Percentiles rank a stretch among this genome's conserved stretches.
Evolutionary conservation across 2,329 filamentous ascomycete genomes (phyloP).

Genomic region (Microcera coccophila): DNA sequence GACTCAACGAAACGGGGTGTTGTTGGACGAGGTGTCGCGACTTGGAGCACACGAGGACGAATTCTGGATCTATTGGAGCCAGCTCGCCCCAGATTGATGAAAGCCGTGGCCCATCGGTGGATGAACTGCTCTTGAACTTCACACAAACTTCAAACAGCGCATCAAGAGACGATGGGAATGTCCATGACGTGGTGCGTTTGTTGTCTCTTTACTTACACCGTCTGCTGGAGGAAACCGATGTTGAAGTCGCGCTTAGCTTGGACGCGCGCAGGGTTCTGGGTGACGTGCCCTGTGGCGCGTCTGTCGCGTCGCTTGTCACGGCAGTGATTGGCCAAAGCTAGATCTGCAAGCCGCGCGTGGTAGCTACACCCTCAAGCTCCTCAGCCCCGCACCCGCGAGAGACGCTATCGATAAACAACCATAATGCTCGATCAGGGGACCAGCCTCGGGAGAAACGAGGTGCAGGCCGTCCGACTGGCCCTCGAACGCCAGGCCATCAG

Average conservation of each 20-base stretch:
- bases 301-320: constrained; percentile 22
- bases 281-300: constrained; percentile 23
- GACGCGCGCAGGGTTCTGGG: background rate
- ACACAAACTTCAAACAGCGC: background rate
- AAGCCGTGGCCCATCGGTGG: background rate
- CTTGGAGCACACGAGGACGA: background rate
- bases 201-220: background rate
- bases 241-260: background rate
- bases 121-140: background rate
- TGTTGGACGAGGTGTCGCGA: constrained; percentile 6
- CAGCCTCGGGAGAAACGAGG: constrained; percentile 13
- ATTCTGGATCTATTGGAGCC: background rate
- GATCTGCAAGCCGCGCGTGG: constrained; percentile 17
- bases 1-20: constrained; percentile 7
- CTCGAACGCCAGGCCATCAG: constrained; percentile 14
- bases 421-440: constrained; percentile 7
- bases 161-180: background rate
- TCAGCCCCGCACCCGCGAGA: constrained; percentile 14
- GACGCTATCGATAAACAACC: constrained; percentile 29
- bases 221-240: background rate
- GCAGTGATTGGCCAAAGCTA: constrained; percentile 17
- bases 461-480: constrained; percentile 20
- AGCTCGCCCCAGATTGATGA: background rate
- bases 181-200: no score
- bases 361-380: background rate